Evolutionary conservation across 202 grass and related monocot species (phyloP).

Genomic region (Alloteropsis angusta): DNA sequence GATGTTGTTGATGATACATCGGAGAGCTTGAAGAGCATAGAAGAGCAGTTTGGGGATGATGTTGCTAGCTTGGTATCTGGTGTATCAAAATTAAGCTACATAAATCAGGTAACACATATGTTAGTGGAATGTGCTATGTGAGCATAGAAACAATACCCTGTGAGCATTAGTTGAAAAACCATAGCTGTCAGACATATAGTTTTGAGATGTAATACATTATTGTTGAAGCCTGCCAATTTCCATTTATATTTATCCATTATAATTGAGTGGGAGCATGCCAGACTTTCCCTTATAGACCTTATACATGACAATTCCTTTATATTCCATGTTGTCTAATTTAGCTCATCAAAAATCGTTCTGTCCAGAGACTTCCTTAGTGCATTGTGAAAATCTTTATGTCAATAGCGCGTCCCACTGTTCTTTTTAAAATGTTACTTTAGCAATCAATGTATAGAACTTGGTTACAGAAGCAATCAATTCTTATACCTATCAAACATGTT

Average conservation of each 20-base stretch:
- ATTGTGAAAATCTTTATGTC: not conserved
- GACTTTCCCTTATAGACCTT: not conserved
- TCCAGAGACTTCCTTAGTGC: not conserved
- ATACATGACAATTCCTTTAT: not conserved
- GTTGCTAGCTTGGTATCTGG: conserved; percentile 74
- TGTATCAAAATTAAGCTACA: conserved; percentile 96
- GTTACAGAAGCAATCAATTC: not conserved
- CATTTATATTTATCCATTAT: not conserved
- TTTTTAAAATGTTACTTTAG: not conserved
- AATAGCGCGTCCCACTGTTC: not conserved
- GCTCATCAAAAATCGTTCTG: not conserved
- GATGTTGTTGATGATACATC: conserved; percentile 90
- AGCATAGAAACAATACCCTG: conserved; percentile 14
- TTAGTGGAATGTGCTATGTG: conserved; percentile 9
- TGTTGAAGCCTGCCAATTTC: not conserved
- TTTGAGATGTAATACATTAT: conserved; percentile 17
- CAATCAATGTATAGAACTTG: not conserved
- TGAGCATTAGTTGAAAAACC: not conserved
- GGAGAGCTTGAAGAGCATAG: conserved; percentile 69
- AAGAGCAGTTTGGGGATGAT: conserved; percentile 79
- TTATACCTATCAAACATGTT: not conserved
- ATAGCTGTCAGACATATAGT: not conserved
- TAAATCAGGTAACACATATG: conserved; percentile 78
- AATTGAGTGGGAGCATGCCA: not conserved
- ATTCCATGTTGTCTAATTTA: not conserved